Conservation (phyloP, 2,329 filamentous ascomycete species). For the Aspergillus sp. region DNA sequence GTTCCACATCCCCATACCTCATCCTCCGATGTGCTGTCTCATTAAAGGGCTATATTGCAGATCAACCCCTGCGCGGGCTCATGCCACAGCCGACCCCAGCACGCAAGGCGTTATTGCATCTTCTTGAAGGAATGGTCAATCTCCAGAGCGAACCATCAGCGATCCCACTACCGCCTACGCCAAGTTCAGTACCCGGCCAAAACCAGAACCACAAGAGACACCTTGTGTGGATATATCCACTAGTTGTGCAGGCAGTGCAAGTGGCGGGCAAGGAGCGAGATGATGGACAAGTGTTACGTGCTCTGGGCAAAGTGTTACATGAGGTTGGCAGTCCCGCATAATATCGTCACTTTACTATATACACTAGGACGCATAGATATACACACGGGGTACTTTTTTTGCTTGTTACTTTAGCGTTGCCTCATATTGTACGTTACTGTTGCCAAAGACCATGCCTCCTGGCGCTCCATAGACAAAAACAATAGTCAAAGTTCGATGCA, state of each 20-base stretch:
- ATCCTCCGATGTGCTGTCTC: conserved; percentile 78
- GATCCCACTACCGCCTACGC: conserved; percentile 53
- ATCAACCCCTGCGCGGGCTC: conserved; percentile 82
- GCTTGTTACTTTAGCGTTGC: not conserved
- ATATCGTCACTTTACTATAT: not conserved
- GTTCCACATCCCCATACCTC: conserved; percentile 75
- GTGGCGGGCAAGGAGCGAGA: conserved; percentile 42
- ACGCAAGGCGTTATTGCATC: conserved; percentile 72
- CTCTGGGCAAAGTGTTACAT: conserved; percentile 61
- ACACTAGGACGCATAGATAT: not conserved
- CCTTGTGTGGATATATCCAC: conserved; percentile 74
- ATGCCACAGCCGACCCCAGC: conserved; percentile 87
- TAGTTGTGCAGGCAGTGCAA: conserved; percentile 50
- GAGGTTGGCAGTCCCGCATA: conserved; percentile 51
- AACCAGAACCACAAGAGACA: conserved; percentile 63
- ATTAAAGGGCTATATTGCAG: conserved; percentile 81
- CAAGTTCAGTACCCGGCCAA: conserved; percentile 47
- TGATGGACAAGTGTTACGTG: conserved; percentile 39
- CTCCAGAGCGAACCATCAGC: conserved; percentile 69
- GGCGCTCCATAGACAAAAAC: not conserved
- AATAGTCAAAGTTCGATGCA: not conserved
- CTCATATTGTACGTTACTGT: not conserved
- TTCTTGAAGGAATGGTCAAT: conserved; percentile 65
- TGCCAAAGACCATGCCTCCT: not conserved
- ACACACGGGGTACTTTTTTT: not conserved